These are phyloP conservation scores for Mucor indicus DNA, from an alignment of 371 early-diverging fungal species.

Conservation along the genomic window DNA sequence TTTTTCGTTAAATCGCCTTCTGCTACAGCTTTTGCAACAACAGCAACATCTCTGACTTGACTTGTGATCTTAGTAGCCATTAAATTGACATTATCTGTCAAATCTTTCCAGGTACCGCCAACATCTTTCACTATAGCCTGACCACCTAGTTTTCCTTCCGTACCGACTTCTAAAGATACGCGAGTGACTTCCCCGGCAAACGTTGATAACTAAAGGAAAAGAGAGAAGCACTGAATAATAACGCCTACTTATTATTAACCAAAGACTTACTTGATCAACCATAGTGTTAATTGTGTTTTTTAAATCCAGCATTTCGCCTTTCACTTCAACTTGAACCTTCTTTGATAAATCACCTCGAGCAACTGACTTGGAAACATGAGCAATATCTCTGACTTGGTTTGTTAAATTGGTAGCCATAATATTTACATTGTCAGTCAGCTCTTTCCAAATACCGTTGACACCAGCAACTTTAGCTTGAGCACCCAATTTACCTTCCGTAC, in stretches of 20 bases:
- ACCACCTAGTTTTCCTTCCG: constrained; percentile 56
- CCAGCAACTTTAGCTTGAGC: constrained; percentile 46
- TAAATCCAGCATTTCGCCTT: constrained; percentile 62
- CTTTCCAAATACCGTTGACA: constrained; percentile 65
- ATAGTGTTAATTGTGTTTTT: constrained; percentile 66
- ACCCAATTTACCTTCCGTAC: constrained; percentile 49
- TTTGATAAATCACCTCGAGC: constrained; percentile 54
- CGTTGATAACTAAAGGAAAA: constrained; percentile 23
- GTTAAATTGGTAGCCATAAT: constrained; percentile 54
- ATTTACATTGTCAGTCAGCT: constrained; percentile 65
- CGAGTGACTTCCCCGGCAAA: constrained; percentile 63
- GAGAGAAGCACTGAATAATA: background rate
- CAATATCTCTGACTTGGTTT: constrained; percentile 59
- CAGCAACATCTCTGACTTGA: constrained; percentile 53
- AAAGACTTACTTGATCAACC: constrained; percentile 55
- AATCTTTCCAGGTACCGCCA: constrained; percentile 56
- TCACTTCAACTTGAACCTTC: constrained; percentile 51
- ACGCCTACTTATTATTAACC: too few relatives aligned
- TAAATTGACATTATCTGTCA: constrained; percentile 61
- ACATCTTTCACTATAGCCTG: constrained; percentile 53
- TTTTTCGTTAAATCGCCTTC: constrained; percentile 49
- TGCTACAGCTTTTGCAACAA: constrained; percentile 43
- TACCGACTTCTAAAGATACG: constrained; percentile 60
- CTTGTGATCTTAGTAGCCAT: constrained; percentile 61
- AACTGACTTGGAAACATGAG: constrained; percentile 54